Base-by-base conservation (phyloP, 2,329 filamentous ascomycete genomes). In the Thelonectria blattea region DNA sequence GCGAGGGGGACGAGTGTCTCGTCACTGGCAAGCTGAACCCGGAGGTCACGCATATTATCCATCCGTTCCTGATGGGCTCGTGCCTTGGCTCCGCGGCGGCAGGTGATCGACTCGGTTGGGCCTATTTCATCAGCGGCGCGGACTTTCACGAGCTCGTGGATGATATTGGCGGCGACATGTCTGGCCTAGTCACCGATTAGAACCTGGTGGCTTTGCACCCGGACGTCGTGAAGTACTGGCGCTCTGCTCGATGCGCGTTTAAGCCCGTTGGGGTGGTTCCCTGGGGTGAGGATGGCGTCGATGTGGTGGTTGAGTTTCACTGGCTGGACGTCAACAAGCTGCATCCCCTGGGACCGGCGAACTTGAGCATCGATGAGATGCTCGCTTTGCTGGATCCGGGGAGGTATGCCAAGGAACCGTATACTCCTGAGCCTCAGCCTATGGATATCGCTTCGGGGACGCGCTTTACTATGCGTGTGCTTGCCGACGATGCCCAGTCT, bases 121-220 rank as follows among this genome's bases (percentile, higher is more conserved):
- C 27, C 27, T 6, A 7, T 2, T 2, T 10, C 27, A 4, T 30
- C 27, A 7, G 2, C 27, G 27, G 27, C 27, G 27, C 22, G 4
- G 22, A 24, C 4, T 4, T 7, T 24, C 22, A 24, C 22, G 22
- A 3, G 4, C 4, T 24, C 22, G 4, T 24, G 4, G 4, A 24
- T 4, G 27, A 30, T 7, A 7, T 30, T 7, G 27, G 8, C 27
- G 27, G 6, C 22, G 5, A 10, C 27, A 7, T 30, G 5, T 30
- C 5, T 7, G 2, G 27, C 27, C 27, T 30, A 7, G 8, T 10
- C 4, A 9, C 5, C 2, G 12, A 9, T 3, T 47, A 30, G 52
- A 54, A 54, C 18, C 39, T 54, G 30, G 10, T 54, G 12, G 11
- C 52, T 15, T 24, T 54, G 8, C 42, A 54, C 15, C 27, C 30